Base-by-base conservation (phyloP, 768 basidiomycete genomes). In the Grammothele lineata region DNA sequence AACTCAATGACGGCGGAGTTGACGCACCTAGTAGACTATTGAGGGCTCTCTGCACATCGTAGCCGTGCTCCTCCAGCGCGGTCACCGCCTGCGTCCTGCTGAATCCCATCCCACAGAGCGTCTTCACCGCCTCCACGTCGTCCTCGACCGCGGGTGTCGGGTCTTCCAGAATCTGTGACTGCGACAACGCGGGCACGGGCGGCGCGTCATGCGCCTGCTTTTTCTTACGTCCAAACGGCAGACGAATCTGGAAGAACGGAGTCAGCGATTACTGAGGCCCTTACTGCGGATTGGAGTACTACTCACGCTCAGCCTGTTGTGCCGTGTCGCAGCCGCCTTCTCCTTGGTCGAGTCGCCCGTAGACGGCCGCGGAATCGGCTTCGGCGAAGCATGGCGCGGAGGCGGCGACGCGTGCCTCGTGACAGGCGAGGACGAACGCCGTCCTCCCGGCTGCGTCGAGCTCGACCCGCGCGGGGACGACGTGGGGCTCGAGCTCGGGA, bases 61-160 rank as follows among this genome's bases (percentile, higher is more conserved):
- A 96, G 45, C 81, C 83, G 60, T 87, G 73, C 47, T 78, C 82
- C 65, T 95, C 94, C 5, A 98, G 72, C 11, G 94, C 92, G 11
- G 75, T 76, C 6, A 97, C 78, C 0, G 91, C 89, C 62, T 93
- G 83, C 14, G 71, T 65, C 34, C 94, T 78, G 51, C 77, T 83
- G 72, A 98, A 97, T 21, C 95, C 95, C 93, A 97, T 96, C 17
- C 76, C 77, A 38, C 81, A 82, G 33, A 98, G 70, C 60, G 87
- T 83, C 59, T 83, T 87, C 18, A 93, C 86, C 2, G 83, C 70
- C 51, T 83, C 81, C 11, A 83, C 80, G 48, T 92, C 87, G 53
- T 87, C 87, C 23, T 81, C 83, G 11, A 72, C 70, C 11, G 76
- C 75, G 1, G 84, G 79, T 2, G 82, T 76, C 9, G 56, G 51